These are phyloP conservation scores for Mortierella sp. DNA, from an alignment of 371 early-diverging fungal species.

Conservation along the genomic window DNA sequence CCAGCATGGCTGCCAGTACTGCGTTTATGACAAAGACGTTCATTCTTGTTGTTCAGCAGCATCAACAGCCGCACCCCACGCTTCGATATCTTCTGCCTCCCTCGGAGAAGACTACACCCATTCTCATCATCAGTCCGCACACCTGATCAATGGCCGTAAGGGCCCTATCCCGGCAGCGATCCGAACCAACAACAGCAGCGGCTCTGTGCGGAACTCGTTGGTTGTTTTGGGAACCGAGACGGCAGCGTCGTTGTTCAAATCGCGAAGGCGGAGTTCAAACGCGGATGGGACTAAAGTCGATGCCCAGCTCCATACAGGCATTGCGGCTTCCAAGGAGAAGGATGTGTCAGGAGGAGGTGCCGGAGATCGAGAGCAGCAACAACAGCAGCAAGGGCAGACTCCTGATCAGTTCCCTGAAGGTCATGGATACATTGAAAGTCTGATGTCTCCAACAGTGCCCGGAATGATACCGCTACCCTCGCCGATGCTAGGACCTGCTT, in stretches of 20 bases:
- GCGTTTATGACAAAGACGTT: slow-evolving; percentile 4
- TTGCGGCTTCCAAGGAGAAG: not conserved
- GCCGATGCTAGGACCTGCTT: not conserved
- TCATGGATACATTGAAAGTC: slow-evolving; percentile 10
- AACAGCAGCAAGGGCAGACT: not conserved
- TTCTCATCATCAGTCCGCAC: not conserved
- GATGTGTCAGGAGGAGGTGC: not conserved
- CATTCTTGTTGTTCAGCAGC: not conserved
- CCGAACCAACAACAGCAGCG: not conserved
- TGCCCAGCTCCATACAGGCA: not conserved
- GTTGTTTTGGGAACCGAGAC: slow-evolving; percentile 31
- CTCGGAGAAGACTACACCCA: slow-evolving; percentile 1
- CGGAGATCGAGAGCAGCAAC: not conserved
- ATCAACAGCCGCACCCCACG: not conserved
- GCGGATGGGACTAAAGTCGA: slow-evolving; percentile 22
- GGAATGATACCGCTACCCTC: not conserved
- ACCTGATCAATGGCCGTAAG: not conserved
- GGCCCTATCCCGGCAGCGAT: slow-evolving; percentile 1
- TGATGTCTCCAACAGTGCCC: not conserved
- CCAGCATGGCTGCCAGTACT: not conserved
- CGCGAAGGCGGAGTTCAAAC: slow-evolving; percentile 32
- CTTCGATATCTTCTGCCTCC: not conserved
- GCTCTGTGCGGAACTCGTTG: slow-evolving; percentile 21
- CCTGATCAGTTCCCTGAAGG: not conserved
- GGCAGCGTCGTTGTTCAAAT: slow-evolving; percentile 34